Percentiles rank a stretch among this genome's conserved stretches.
These are phyloP conservation scores for Podospora fimiseda DNA, from an alignment of 495 filamentous ascomycete species.

Conservation along the genomic window DNA sequence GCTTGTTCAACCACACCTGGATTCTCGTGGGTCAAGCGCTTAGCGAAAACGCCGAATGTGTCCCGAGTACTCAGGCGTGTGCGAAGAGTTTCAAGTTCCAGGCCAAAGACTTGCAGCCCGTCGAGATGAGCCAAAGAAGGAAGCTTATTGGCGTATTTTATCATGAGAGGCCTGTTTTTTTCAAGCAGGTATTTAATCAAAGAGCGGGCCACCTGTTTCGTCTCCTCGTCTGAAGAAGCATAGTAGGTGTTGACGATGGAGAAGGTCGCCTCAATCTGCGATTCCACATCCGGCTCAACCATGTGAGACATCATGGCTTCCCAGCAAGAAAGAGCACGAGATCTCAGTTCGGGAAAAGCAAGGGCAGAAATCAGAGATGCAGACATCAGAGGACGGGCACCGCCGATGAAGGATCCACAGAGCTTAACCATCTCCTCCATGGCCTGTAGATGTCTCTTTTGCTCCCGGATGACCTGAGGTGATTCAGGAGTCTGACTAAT, in stretches of 20 bases:
- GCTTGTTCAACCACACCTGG: conserved; percentile 73
- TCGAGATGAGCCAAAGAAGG: conserved; percentile 74
- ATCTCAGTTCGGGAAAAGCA: conserved; percentile 60
- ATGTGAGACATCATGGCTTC: conserved; percentile 64
- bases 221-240: conserved; percentile 54
- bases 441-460: conserved; percentile 66
- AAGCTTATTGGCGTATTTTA: conserved; percentile 59
- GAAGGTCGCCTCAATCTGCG: conserved; percentile 78
- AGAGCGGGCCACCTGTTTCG: conserved; percentile 49
- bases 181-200: conserved; percentile 61
- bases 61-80: conserved; percentile 43
- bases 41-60: conserved; percentile 59
- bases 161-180: conserved; percentile 52
- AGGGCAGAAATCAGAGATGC: conserved; percentile 84
- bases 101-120: conserved; percentile 57
- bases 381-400: conserved; percentile 85
- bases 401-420: conserved; percentile 59
- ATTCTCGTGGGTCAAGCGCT: conserved; percentile 75
- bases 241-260: conserved; percentile 80
- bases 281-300: conserved; percentile 68
- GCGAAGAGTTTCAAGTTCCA: conserved; percentile 57
- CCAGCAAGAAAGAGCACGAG: conserved; percentile 80
- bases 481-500: conserved; percentile 65
- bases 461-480: conserved; percentile 49
- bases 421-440: conserved; percentile 84